phyloP scores from a whole-genome alignment of 2,329 filamentous ascomycete species.

The Xylaria digitata region DNA sequence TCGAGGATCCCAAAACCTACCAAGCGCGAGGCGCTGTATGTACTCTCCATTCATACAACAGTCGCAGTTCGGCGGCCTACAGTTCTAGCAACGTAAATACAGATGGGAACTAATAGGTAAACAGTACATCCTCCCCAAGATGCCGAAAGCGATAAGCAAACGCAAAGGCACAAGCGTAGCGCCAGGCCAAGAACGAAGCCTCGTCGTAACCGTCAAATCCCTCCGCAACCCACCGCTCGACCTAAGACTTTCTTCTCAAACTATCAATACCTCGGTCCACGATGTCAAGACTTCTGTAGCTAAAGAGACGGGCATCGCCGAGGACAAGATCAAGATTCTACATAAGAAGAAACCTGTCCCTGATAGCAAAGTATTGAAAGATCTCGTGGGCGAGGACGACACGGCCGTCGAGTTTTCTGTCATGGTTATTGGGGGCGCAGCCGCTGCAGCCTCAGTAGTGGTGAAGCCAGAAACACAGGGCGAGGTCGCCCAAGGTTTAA shows the following conservation, averaged over 20 bases:
- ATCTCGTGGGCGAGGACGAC: slow-evolving; percentile 68
- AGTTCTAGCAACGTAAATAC: not conserved
- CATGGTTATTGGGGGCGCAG: slow-evolving; percentile 85
- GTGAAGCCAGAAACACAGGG: slow-evolving; percentile 55
- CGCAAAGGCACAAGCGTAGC: slow-evolving; percentile 53
- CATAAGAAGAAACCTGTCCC: slow-evolving; percentile 86
- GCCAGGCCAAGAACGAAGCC: slow-evolving; percentile 64
- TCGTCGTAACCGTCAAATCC: slow-evolving; percentile 76
- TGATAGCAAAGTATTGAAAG: slow-evolving; percentile 81
- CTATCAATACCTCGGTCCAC: slow-evolving; percentile 77
- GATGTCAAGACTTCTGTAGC: slow-evolving; percentile 80
- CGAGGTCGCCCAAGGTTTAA: slow-evolving; percentile 63
- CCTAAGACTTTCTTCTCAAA: slow-evolving; percentile 71
- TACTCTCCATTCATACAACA: slow-evolving; percentile 31
- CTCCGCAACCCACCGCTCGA: slow-evolving; percentile 79
- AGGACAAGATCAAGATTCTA: slow-evolving; percentile 87
- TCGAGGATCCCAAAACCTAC: slow-evolving; percentile 85
- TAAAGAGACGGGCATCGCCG: slow-evolving; percentile 68
- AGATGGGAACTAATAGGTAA: slow-evolving; percentile 27
- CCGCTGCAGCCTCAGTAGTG: slow-evolving; percentile 49
- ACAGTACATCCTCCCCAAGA: slow-evolving; percentile 78
- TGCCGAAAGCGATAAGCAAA: slow-evolving; percentile 67
- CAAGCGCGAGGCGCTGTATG: slow-evolving; percentile 81
- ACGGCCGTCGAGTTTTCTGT: slow-evolving; percentile 78
- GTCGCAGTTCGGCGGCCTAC: not conserved